Evolutionary conservation across 805 yeast genomes (phyloP).

Genomic region (Yarrowia divulgata): DNA sequence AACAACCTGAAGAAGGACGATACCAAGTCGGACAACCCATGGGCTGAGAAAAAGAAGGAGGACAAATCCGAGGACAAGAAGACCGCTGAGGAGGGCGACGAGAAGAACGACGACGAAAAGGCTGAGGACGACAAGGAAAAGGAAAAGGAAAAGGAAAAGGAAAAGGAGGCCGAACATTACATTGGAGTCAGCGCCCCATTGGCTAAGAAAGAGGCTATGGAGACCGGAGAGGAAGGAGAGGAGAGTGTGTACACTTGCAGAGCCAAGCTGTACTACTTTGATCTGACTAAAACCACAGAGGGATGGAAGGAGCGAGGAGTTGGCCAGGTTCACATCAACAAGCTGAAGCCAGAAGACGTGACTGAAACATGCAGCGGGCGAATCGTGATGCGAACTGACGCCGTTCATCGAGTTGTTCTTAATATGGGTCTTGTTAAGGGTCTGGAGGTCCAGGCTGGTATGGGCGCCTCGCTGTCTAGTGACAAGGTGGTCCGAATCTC

Average conservation of each 20-base stretch:
- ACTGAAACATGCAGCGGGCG: constrained; percentile 57
- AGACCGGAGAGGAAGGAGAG: constrained; percentile 93
- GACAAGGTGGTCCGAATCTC: constrained; percentile 84
- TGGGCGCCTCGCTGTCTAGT: constrained; percentile 82
- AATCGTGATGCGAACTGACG: constrained; percentile 89
- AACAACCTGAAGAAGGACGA: constrained; percentile 29
- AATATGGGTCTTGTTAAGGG: constrained; percentile 72
- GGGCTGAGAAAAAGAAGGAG: constrained; percentile 40
- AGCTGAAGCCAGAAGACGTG: constrained; percentile 45
- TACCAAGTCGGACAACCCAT: constrained; percentile 62
- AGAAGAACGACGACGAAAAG: constrained; percentile 45
- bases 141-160: constrained; percentile 47
- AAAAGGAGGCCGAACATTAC: constrained; percentile 46
- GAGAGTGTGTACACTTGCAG: constrained; percentile 68
- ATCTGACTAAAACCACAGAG: constrained; percentile 65
- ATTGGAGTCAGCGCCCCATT: constrained; percentile 49
- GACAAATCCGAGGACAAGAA: constrained; percentile 44
- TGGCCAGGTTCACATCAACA: constrained; percentile 84
- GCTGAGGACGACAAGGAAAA: constrained; percentile 43
- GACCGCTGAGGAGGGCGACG: constrained; percentile 19
- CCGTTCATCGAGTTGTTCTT: constrained; percentile 79
- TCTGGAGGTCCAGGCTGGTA: constrained; percentile 74
- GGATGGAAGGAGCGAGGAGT: constrained; percentile 98
- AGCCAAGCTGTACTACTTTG: constrained; percentile 79
- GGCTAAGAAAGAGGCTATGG: constrained; percentile 52